Conservation (phyloP, 2,329 filamentous ascomycete genomes). For the Aureobasidium sp. region DNA sequence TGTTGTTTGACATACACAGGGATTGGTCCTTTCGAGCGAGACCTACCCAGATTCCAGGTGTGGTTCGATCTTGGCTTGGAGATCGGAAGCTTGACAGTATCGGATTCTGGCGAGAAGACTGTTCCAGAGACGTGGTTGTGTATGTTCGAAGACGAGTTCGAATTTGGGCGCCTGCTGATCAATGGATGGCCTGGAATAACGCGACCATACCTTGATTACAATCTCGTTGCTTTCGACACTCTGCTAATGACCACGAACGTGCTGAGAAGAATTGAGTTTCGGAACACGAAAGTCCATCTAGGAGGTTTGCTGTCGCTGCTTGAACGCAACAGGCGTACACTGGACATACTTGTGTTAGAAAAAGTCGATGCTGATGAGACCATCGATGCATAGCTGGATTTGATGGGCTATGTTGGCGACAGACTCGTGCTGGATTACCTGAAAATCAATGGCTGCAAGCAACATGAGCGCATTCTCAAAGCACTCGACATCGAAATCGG, state of each 20-base stretch:
- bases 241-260: not conserved
- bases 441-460: not conserved
- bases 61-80: not conserved
- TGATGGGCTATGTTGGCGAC: not conserved
- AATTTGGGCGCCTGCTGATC: not conserved
- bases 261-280: not conserved
- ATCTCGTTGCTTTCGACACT: not conserved
- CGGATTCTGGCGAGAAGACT: not conserved
- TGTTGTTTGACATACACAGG: not conserved
- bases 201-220: not conserved
- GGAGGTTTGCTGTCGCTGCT: not conserved
- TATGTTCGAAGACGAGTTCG: not conserved
- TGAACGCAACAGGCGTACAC: not conserved
- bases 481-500: not conserved
- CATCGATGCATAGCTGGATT: not conserved
- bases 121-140: not conserved
- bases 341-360: not conserved
- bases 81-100: not conserved
- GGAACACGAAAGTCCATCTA: not conserved
- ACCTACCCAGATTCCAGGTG: not conserved
- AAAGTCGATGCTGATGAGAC: not conserved
- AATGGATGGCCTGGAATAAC: not conserved
- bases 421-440: not conserved
- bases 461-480: not conserved
- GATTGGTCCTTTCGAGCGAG: not conserved